A percentile compares a stretch with the other conserved stretches of the same genome.
Conservation (phyloP, 2,329 filamentous ascomycete species). For the Chalaropsis ovoidea region DNA sequence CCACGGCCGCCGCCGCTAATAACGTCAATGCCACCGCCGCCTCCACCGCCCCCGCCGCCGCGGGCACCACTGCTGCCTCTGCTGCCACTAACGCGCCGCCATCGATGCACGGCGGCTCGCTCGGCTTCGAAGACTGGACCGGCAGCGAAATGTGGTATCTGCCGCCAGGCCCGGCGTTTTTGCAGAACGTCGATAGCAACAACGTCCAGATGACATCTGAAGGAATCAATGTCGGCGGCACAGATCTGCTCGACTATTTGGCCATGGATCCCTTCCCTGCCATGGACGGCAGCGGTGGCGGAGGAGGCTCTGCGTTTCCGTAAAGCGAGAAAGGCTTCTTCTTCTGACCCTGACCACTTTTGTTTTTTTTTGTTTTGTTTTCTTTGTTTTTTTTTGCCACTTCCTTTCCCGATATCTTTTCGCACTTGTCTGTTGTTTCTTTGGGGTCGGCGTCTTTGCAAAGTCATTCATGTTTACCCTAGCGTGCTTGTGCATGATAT, state of each 20-base stretch:
- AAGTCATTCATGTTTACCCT: not conserved
- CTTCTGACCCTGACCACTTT: not conserved
- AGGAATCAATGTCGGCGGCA: slow-evolving; percentile 55
- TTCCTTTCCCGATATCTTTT: slow-evolving; percentile 2
- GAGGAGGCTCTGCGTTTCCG: not conserved
- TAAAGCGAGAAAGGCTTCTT: not conserved
- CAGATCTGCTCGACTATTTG: slow-evolving; percentile 60
- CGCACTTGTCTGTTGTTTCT: not conserved
- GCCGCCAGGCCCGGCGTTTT: slow-evolving; percentile 52
- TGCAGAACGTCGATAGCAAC: slow-evolving; percentile 53
- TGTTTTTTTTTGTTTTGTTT: not conserved
- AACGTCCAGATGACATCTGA: slow-evolving; percentile 57
- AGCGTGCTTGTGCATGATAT: no score
- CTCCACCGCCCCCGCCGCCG: not conserved
- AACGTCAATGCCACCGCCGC: not conserved
- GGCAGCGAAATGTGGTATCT: slow-evolving; percentile 56
- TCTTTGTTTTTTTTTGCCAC: not conserved
- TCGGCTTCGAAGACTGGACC: slow-evolving; percentile 46
- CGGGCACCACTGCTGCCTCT: not conserved
- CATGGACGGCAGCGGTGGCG: slow-evolving; percentile 14
- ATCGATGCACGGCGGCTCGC: not conserved
- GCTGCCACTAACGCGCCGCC: slow-evolving; percentile 27
- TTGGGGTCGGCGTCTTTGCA: not conserved
- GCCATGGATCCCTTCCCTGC: slow-evolving; percentile 43
- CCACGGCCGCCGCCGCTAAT: slow-evolving; percentile 19